A percentile compares a stretch with the other conserved stretches of the same genome.
These are phyloP conservation scores for Aspergillus floridensis DNA, from an alignment of 2,329 filamentous ascomycete genomes.

Conservation along the genomic window DNA sequence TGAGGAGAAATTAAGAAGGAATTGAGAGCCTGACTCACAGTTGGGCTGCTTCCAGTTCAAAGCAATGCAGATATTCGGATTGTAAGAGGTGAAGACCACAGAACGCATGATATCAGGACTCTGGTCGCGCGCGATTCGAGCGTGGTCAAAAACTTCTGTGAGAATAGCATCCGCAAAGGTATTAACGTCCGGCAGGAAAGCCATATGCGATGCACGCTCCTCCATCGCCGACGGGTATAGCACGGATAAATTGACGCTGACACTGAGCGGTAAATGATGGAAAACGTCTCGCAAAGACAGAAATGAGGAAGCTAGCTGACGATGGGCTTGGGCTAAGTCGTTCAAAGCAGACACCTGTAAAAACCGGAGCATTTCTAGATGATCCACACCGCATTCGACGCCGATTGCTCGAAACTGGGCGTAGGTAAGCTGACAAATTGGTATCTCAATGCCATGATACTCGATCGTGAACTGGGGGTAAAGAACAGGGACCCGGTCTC, in stretches of 20 bases:
- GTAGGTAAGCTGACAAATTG: conserved; percentile 74
- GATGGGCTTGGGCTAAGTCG: conserved; percentile 65
- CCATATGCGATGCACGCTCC: conserved; percentile 66
- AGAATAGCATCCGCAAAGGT: conserved; percentile 79
- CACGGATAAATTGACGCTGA: conserved; percentile 90
- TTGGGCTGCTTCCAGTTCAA: conserved; percentile 99
- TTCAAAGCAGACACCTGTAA: conserved; percentile 33
- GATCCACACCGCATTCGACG: conserved; percentile 36
- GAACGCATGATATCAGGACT: conserved; percentile 74
- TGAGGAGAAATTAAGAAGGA: background rate
- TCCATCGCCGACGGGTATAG: conserved; percentile 78
- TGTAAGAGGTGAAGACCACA: conserved; percentile 92
- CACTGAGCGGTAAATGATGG: conserved; percentile 67
- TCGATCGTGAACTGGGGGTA: conserved; percentile 81
- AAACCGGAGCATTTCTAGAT: conserved; percentile 27
- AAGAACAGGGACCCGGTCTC: conserved; percentile 80
- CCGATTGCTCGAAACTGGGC: conserved; percentile 52
- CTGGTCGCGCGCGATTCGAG: conserved; percentile 63
- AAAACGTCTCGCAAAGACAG: conserved; percentile 78
- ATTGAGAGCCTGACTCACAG: conserved; percentile 53
- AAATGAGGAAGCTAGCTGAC: conserved; percentile 70
- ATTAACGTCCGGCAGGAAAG: conserved; percentile 80
- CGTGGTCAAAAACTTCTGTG: conserved; percentile 85
- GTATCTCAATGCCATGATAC: conserved; percentile 74
- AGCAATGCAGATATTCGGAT: conserved; percentile 83